Conservation (phyloP, 768 basidiomycete species). For the Rhodotorula graminis region DNA sequence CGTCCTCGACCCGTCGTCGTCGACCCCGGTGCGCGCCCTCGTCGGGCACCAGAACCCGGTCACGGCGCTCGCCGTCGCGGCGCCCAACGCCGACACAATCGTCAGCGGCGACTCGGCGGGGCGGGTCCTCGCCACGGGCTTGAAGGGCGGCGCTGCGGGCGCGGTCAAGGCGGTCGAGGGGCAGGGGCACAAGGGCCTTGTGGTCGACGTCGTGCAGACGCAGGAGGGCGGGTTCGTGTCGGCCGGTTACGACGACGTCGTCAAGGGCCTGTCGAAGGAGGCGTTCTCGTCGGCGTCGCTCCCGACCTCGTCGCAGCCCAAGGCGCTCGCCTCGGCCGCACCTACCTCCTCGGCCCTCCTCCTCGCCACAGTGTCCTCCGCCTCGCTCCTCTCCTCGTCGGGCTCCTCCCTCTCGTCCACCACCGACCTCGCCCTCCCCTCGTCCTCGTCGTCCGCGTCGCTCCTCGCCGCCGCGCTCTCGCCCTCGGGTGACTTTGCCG, state of each 20-base stretch:
- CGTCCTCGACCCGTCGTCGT: slow-evolving; percentile 28
- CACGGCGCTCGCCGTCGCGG: slow-evolving; percentile 25
- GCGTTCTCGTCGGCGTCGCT: slow-evolving; percentile 4
- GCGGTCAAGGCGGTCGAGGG: slow-evolving; percentile 5
- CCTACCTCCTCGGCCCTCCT: slow-evolving; percentile 50
- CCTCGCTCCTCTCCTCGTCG: slow-evolving; percentile 10
- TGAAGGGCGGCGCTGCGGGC: background rate
- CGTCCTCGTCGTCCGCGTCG: background rate
- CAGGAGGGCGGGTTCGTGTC: slow-evolving; percentile 5
- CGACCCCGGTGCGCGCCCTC: slow-evolving; percentile 8
- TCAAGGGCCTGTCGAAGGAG: slow-evolving; percentile 15
- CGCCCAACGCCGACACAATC: slow-evolving; percentile 8
- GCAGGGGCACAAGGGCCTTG: slow-evolving; percentile 6
- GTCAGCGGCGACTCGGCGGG: slow-evolving; percentile 32
- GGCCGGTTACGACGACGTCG: slow-evolving; percentile 28
- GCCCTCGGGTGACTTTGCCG: slow-evolving; percentile 10
- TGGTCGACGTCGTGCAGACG: slow-evolving; percentile 22
- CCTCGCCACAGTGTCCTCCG: slow-evolving; percentile 33
- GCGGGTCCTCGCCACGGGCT: background rate
- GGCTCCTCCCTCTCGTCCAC: background rate
- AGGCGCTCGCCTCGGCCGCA: slow-evolving; percentile 9
- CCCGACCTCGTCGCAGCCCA: slow-evolving; percentile 25
- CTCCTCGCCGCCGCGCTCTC: slow-evolving; percentile 51
- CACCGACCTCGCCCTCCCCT: background rate
- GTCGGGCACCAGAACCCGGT: slow-evolving; percentile 35